Percentiles rank a stretch among this genome's conserved stretches.
These are phyloP conservation scores for Psilocybe cyanescens DNA, from an alignment of 768 basidiomycete genomes.

Conservation along the genomic window DNA sequence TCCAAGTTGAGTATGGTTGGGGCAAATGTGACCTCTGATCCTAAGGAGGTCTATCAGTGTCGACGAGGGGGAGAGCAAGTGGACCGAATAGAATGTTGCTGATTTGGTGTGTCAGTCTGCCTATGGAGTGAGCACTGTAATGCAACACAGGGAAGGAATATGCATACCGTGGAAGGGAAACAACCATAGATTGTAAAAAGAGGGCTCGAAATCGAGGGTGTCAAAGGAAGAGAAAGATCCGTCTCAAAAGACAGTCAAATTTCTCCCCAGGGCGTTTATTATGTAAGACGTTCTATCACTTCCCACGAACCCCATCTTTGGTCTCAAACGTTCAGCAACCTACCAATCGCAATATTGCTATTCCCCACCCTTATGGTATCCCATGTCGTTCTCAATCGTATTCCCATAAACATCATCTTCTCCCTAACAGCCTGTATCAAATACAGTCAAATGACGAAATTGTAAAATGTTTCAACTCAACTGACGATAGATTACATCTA, in stretches of 20 bases:
- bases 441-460: not conserved
- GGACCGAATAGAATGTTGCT: slow-evolving; percentile 66
- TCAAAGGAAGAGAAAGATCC: slow-evolving; percentile 24
- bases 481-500: not conserved
- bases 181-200: slow-evolving; percentile 57
- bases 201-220: slow-evolving; percentile 22
- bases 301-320: slow-evolving; percentile 14
- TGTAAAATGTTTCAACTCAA: not conserved
- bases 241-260: slow-evolving; percentile 18
- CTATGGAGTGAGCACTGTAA: slow-evolving; percentile 14
- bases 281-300: slow-evolving; percentile 15
- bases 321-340: slow-evolving; percentile 7
- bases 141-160: slow-evolving; percentile 11
- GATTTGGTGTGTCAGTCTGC: slow-evolving; percentile 52
- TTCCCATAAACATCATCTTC: not conserved
- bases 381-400: not conserved
- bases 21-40: slow-evolving; percentile 28
- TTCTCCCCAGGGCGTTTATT: slow-evolving; percentile 13
- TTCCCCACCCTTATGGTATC: slow-evolving; percentile 3
- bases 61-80: slow-evolving; percentile 59
- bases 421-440: not conserved
- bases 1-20: slow-evolving; percentile 18
- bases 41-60: slow-evolving; percentile 84
- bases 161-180: slow-evolving; percentile 40
- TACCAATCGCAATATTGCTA: slow-evolving; percentile 21